These are phyloP conservation scores for Aspergillus nanangensis DNA, from an alignment of 495 filamentous ascomycete species.

Conservation along the genomic window DNA sequence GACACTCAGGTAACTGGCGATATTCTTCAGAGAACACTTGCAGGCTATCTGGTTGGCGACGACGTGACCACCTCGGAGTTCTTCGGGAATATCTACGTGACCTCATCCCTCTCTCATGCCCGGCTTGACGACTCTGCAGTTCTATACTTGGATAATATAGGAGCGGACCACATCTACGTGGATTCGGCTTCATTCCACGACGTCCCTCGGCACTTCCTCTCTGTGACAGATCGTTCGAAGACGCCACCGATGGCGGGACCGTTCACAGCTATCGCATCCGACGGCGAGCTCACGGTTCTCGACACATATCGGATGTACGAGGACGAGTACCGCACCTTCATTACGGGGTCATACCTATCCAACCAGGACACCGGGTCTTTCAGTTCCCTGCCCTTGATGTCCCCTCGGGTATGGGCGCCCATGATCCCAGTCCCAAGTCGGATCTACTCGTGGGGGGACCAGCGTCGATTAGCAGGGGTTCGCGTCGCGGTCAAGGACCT, in stretches of 20 bases:
- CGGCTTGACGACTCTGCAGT: neutral
- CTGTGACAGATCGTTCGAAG: neutral
- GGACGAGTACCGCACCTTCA: conserved; percentile 40
- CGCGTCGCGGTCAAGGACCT: conserved; percentile 61
- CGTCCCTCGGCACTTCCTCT: neutral
- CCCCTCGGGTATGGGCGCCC: conserved; percentile 3
- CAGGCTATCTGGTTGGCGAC: conserved; percentile 5
- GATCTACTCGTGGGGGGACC: conserved; percentile 6
- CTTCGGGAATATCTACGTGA: conserved; percentile 4
- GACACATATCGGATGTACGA: conserved; percentile 45
- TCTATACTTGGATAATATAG: conserved; percentile 8
- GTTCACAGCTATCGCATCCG: conserved; percentile 24
- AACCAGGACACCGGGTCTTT: conserved; percentile 36
- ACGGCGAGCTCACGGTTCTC: conserved; percentile 25
- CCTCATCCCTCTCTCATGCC: neutral
- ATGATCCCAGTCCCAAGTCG: conserved; percentile 11
- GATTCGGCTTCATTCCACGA: neutral
- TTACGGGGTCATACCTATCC: conserved; percentile 27
- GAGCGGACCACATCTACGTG: neutral
- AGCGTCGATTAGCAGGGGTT: conserved; percentile 41
- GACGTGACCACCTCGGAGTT: conserved; percentile 6
- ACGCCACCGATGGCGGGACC: conserved; percentile 23
- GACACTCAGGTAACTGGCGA: conserved; percentile 15
- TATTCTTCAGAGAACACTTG: neutral
- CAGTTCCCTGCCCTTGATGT: neutral